Percentiles rank a stretch among this genome's conserved stretches.
Conservation (phyloP, 768 basidiomycete genomes). For the Pleurotus pulmonarius region DNA sequence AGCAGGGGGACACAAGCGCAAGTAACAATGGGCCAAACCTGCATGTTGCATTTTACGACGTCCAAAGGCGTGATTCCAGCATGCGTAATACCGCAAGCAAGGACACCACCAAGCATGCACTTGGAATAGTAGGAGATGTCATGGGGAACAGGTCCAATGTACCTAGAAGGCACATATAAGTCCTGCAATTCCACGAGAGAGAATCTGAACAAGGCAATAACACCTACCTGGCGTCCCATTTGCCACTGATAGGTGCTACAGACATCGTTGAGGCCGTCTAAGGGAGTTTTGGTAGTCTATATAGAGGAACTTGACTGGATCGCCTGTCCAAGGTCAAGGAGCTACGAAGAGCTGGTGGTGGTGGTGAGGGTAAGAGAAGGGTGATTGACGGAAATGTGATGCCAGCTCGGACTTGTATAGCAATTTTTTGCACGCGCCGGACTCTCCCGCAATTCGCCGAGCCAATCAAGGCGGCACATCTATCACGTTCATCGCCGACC, state of each 20-base stretch:
- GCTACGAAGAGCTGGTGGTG: conserved; percentile 16
- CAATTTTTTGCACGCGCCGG: conserved; percentile 21
- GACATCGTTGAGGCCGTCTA: conserved; percentile 40
- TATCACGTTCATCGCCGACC: no score
- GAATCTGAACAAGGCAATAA: conserved; percentile 6
- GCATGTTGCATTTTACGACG: conserved; percentile 91
- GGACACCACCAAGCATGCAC: conserved; percentile 82
- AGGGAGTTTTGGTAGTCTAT: conserved; percentile 14
- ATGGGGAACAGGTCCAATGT: conserved; percentile 71
- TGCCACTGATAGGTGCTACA: conserved; percentile 39
- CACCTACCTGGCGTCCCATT: conserved; percentile 73
- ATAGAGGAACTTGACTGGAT: conserved; percentile 23
- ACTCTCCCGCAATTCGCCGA: conserved; percentile 33
- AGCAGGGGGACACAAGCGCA: conserved; percentile 19
- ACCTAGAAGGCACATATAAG: conserved; percentile 32
- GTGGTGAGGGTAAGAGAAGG: conserved; percentile 21
- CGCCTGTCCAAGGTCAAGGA: conserved; percentile 25
- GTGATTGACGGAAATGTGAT: conserved; percentile 15
- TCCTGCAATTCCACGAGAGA: not conserved
- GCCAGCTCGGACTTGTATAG: conserved; percentile 25
- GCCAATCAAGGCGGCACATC: conserved; percentile 22
- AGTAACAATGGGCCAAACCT: no score
- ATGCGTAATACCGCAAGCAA: conserved; percentile 87
- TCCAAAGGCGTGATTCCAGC: conserved; percentile 85
- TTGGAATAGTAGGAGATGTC: conserved; percentile 76